Percentiles rank a stretch among this genome's conserved stretches.
Conservation (phyloP, 306 rosid species). For the Cicer yamashitae region DNA sequence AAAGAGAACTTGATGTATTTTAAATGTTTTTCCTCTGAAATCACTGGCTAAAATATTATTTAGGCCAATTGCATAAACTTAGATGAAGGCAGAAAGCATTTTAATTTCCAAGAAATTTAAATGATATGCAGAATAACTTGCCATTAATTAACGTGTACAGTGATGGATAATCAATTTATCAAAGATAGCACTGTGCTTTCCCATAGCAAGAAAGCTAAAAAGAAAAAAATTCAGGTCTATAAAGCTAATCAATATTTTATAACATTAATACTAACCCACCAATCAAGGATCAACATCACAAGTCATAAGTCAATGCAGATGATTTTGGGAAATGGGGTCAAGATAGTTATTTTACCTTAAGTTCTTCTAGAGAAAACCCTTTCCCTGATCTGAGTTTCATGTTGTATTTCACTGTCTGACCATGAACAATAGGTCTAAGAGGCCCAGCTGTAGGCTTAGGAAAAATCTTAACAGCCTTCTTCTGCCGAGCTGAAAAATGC, state of each 20-base stretch:
- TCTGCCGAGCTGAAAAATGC: constrained; percentile 60
- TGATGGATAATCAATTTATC: not conserved
- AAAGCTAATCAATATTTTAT: not conserved
- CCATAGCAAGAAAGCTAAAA: not conserved
- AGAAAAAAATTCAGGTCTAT: not conserved
- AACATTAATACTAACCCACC: not conserved
- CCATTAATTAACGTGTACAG: not conserved
- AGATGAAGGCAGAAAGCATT: not conserved
- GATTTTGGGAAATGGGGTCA: not conserved
- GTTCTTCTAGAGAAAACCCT: constrained; percentile 71
- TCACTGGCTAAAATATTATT: not conserved
- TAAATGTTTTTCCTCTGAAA: not conserved
- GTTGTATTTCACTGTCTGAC: constrained; percentile 69
- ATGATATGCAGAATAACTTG: not conserved
- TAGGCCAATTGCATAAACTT: not conserved
- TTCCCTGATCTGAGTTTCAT: constrained; percentile 76
- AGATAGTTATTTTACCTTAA: constrained; percentile 50
- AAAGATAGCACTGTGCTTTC: not conserved
- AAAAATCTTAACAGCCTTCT: constrained; percentile 71
- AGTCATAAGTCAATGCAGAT: not conserved
- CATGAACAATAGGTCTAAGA: constrained; percentile 72
- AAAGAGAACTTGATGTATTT: not conserved
- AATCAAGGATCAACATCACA: not conserved
- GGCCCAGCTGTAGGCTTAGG: constrained; percentile 72
- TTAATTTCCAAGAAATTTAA: not conserved